A percentile compares a stretch with the other conserved stretches of the same genome.
These are phyloP conservation scores for Hamigera avellanea DNA, from an alignment of 495 filamentous ascomycete genomes.

Conservation along the genomic window DNA sequence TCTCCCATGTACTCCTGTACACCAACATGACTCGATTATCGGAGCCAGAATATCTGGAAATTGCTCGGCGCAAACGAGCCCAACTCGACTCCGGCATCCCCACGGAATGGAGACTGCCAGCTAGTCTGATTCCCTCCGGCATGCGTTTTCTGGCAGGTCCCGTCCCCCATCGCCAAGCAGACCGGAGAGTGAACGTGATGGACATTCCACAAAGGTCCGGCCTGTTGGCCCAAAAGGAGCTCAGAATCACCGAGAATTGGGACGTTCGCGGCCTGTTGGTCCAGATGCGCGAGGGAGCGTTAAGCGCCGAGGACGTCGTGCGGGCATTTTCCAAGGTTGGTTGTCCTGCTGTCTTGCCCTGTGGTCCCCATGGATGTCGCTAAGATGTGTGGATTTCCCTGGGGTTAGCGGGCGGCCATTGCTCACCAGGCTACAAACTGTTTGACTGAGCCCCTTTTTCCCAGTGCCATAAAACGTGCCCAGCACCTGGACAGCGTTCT, in stretches of 20 bases:
- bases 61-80: not conserved
- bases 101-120: not conserved
- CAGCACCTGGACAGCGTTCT: conserved; percentile 44
- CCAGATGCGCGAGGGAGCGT: conserved; percentile 31
- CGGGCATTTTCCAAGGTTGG: conserved; percentile 47
- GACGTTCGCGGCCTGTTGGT: conserved; percentile 38
- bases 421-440: conserved; percentile 55
- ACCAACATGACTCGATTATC: too few relatives aligned
- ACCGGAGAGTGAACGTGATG: too few relatives aligned
- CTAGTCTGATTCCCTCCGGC: not conserved
- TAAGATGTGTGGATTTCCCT: not conserved
- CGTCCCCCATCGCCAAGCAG: not conserved
- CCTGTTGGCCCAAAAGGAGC: conserved; percentile 38
- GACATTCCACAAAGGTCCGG: conserved; percentile 36
- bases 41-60: too few relatives aligned
- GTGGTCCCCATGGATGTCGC: conserved; percentile 8
- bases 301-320: conserved; percentile 43
- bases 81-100: not conserved
- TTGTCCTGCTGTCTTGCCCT: too few relatives aligned
- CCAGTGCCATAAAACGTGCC: conserved; percentile 46
- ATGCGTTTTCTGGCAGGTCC: not conserved
- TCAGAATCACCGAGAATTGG: conserved; percentile 47
- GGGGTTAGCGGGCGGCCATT: conserved; percentile 40
- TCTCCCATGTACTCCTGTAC: too few relatives aligned
- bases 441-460: conserved; percentile 55